phyloP scores from a whole-genome alignment of 2,329 filamentous ascomycete genomes.

The Bipolaris oryzae region DNA sequence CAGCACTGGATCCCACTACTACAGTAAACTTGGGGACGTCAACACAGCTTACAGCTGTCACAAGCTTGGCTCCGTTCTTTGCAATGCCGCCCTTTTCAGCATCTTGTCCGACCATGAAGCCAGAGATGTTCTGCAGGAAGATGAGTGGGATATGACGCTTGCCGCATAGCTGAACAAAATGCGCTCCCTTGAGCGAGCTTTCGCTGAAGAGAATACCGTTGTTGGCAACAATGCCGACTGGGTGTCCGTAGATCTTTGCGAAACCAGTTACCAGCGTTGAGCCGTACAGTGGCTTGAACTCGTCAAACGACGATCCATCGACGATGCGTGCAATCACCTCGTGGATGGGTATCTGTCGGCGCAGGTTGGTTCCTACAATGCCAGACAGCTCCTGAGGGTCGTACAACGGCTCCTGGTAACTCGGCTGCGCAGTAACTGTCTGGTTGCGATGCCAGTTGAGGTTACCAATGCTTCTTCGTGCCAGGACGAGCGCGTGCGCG shows the following conservation, averaged over 20 bases:
- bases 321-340: slow-evolving; percentile 93
- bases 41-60: slow-evolving; percentile 91
- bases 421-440: slow-evolving; percentile 40
- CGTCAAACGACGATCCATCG: slow-evolving; percentile 85
- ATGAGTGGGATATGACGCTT: slow-evolving; percentile 88
- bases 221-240: slow-evolving; percentile 92
- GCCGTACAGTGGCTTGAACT: slow-evolving; percentile 94
- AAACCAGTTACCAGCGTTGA: slow-evolving; percentile 88
- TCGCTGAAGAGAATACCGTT: slow-evolving; percentile 94
- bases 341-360: slow-evolving; percentile 81
- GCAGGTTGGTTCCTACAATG: slow-evolving; percentile 88
- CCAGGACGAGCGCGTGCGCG: slow-evolving; percentile 86
- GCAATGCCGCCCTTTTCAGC: slow-evolving; percentile 95
- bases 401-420: slow-evolving; percentile 78
- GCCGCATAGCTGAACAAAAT: slow-evolving; percentile 94
- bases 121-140: slow-evolving; percentile 95
- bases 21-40: slow-evolving; percentile 97
- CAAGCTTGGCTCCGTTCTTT: slow-evolving; percentile 96
- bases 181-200: slow-evolving; percentile 88
- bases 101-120: slow-evolving; percentile 96
- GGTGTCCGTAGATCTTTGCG: slow-evolving; percentile 85
- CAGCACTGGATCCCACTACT: slow-evolving; percentile 89
- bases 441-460: slow-evolving; percentile 78
- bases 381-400: slow-evolving; percentile 80
- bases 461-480: slow-evolving; percentile 81